Base-by-base conservation (phyloP, 768 basidiomycete species). In the Chalciporus chontae region DNA sequence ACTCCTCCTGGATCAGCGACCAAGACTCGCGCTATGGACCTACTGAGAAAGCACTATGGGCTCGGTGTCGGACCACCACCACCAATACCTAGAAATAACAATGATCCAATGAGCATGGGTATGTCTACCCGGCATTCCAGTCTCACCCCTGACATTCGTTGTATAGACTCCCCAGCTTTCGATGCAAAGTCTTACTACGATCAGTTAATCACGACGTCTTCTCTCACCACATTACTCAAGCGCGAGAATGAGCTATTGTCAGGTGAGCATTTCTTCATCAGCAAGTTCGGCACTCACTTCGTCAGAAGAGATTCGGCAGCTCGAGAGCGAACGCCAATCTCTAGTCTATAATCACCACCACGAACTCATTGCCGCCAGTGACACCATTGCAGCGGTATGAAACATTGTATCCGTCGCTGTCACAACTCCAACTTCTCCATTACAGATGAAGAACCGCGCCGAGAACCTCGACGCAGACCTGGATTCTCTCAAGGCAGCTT, bases 341-440 rank as follows among this genome's bases (percentile, higher is more conserved):
- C 74, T 96, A 39, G 93, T 96, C 10, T 96, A 96, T 64, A 93
- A 94, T 59, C 93, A 94, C 62, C 94, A 96, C 60, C 91, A 94
- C 51, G 94, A 96, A 56, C 83, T 96, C 17, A 94, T 96, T 44
- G 90, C 90, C 1, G 94, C 94, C 3, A 91, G 87, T 51, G 90
- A 93, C 59, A 95, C 94, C 8, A 95, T 96, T 55, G 83, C 85
- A 52, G 82, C 85, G 5, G 91, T 93, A 68, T 17, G 83, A 58
- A 27, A 11, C 37, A 19, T 41, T 26, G 24, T 31, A 39, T 43
- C 53, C 26, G 45, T 4, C 7, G n/a, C 31, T 41, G 2, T 27
- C 37, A 39, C 52, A 19, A 18, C 40, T 44, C 13, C 37, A 29
- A 56, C 46, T 27, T 46, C 27, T 8, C 0, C 39, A 45, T n/a